A percentile compares a stretch with the other conserved stretches of the same genome.
Evolutionary conservation across 306 rosid genomes (phyloP).

Genomic region (Sindora glabra): DNA sequence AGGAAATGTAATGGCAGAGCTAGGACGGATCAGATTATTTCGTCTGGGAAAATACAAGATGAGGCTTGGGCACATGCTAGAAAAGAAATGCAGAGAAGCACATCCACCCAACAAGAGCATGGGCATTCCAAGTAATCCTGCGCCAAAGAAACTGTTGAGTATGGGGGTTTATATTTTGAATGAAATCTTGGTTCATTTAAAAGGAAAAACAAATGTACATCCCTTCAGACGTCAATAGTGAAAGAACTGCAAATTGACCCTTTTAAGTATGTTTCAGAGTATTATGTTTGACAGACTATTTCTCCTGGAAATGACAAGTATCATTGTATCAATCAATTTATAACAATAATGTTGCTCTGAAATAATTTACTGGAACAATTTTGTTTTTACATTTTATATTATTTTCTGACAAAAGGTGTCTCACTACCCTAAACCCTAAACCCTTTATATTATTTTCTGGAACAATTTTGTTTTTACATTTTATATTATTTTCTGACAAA

Average conservation of each 20-base stretch:
- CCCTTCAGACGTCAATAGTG: conserved; percentile 36
- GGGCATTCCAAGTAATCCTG: conserved; percentile 90
- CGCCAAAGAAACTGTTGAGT: conserved; percentile 87
- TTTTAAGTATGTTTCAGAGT: conserved; percentile 25
- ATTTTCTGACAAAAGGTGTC: too few species aligned
- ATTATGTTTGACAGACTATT: too few species aligned
- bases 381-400: too few species aligned
- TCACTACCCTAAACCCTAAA: too few species aligned
- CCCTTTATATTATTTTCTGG: too few species aligned
- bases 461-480: too few species aligned
- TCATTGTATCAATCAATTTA: too few species aligned
- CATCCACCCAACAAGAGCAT: conserved; percentile 79
- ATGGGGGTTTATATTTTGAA: conserved; percentile 46
- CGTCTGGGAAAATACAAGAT: conserved; percentile 68
- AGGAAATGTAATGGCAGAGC: conserved; percentile 71
- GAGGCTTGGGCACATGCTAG: conserved; percentile 79
- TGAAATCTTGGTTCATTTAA: conserved; percentile 40
- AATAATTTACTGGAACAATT: too few species aligned
- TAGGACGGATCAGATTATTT: conserved; percentile 66
- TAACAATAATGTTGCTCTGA: too few species aligned
- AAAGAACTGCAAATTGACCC: conserved; percentile 52
- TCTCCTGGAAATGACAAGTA: too few species aligned
- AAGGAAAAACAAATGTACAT: conserved; percentile 41
- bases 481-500: too few species aligned
- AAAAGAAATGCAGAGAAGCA: conserved; percentile 81